These are phyloP conservation scores for Pyrus pyrifolia DNA, from an alignment of 306 rosid species.

Conservation along the genomic window DNA sequence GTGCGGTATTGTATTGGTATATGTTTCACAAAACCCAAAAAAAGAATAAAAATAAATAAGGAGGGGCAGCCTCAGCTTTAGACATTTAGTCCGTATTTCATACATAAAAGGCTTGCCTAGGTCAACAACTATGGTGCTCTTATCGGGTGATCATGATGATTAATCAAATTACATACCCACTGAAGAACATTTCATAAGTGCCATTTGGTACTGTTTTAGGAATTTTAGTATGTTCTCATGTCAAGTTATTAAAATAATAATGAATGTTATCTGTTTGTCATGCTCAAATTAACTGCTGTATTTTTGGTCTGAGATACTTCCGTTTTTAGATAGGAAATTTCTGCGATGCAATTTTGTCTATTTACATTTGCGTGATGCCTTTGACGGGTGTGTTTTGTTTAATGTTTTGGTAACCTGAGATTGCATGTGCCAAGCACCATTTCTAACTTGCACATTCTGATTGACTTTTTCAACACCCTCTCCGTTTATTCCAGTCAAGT, in stretches of 20 bases:
- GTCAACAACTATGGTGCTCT: too few species aligned
- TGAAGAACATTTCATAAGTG: not conserved
- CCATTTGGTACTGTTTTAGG: not conserved
- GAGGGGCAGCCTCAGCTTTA: too few species aligned
- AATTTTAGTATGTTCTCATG: not conserved
- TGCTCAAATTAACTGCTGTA: not conserved
- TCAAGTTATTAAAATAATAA: not conserved
- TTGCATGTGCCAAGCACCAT: not conserved
- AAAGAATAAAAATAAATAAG: not conserved
- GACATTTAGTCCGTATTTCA: too few species aligned
- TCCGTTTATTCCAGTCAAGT: constrained; percentile 50
- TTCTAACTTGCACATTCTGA: not conserved
- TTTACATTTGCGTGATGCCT: not conserved
- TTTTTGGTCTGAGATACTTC: not conserved
- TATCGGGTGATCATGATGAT: not conserved
- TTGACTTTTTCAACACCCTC: constrained; percentile 1
- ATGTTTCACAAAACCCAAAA: not conserved
- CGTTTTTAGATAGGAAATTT: not conserved
- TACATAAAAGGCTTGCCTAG: too few species aligned
- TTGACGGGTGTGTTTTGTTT: not conserved
- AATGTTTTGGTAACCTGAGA: not conserved
- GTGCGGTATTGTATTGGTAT: not conserved
- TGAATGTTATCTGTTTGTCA: not conserved
- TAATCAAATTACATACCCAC: not conserved
- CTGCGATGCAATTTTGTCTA: not conserved